Evolutionary conservation across 129 eudicot genomes (phyloP).

Genomic region (Flaveria robusta): DNA sequence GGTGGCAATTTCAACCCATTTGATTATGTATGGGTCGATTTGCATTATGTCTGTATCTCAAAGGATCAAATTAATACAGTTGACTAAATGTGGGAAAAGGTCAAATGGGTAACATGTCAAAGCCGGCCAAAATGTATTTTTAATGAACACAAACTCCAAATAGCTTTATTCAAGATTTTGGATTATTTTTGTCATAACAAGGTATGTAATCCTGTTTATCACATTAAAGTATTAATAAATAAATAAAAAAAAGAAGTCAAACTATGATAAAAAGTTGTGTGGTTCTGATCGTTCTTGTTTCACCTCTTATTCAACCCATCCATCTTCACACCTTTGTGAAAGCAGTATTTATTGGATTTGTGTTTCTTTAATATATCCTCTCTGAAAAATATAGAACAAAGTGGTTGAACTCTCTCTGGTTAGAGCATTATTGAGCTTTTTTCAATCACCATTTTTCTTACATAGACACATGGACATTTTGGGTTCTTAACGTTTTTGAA

Average conservation of each 20-base stretch:
- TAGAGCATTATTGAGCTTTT: no score
- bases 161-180: not conserved
- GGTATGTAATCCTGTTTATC: not conserved
- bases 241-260: not conserved
- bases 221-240: not conserved
- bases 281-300: not conserved
- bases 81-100: not conserved
- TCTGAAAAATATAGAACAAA: no score
- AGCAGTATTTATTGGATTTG: not conserved
- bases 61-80: not conserved
- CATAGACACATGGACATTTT: no score
- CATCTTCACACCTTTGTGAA: not conserved
- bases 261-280: not conserved
- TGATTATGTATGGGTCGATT: not conserved
- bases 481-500: no score
- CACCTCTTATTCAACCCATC: not conserved
- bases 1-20: not conserved
- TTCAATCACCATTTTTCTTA: no score
- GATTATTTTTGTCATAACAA: not conserved
- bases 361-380: not conserved
- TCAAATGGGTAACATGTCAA: not conserved
- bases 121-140: constrained; percentile 1
- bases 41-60: not conserved
- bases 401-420: not conserved
- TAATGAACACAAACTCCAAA: not conserved